A percentile compares a stretch with the other conserved stretches of the same genome.
These are phyloP conservation scores for Tanozyma kutaoensis DNA, from an alignment of 805 yeast species.

Conservation along the genomic window DNA sequence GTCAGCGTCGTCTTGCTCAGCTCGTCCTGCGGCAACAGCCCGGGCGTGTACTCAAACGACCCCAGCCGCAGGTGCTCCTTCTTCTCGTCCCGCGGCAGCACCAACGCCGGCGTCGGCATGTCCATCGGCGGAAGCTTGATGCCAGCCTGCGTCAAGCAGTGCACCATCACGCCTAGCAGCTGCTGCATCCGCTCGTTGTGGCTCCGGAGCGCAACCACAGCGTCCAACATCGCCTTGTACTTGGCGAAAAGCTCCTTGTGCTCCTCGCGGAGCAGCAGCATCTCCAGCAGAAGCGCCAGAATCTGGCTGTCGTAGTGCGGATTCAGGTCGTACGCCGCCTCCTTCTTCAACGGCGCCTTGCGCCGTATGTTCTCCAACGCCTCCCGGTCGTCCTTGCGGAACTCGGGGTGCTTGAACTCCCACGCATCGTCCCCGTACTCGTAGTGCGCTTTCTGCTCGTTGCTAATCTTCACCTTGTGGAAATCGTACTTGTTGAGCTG, in stretches of 20 bases:
- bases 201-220: conserved; percentile 41
- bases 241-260: conserved; percentile 25
- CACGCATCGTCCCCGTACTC: conserved; percentile 72
- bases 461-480: conserved; percentile 78
- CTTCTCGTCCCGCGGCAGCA: background rate
- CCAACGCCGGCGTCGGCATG: conserved; percentile 29
- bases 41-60: too few species aligned
- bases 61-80: too few species aligned
- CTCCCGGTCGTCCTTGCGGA: conserved; percentile 61
- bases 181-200: conserved; percentile 43
- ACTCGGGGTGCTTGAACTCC: conserved; percentile 92
- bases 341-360: conserved; percentile 54
- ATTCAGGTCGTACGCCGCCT: conserved; percentile 3
- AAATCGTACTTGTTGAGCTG: conserved; percentile 95
- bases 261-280: conserved; percentile 20
- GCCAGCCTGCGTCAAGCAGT: conserved; percentile 42
- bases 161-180: conserved; percentile 36
- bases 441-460: conserved; percentile 38
- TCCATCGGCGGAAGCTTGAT: conserved; percentile 56
- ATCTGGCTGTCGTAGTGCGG: conserved; percentile 3
- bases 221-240: conserved; percentile 52
- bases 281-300: conserved; percentile 13
- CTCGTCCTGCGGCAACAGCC: conserved; percentile 1
- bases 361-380: conserved; percentile 79
- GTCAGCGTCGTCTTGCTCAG: conserved; percentile 3